phyloP scores from a whole-genome alignment of 2,329 filamentous ascomycete genomes.

The Fusarium illudens region DNA sequence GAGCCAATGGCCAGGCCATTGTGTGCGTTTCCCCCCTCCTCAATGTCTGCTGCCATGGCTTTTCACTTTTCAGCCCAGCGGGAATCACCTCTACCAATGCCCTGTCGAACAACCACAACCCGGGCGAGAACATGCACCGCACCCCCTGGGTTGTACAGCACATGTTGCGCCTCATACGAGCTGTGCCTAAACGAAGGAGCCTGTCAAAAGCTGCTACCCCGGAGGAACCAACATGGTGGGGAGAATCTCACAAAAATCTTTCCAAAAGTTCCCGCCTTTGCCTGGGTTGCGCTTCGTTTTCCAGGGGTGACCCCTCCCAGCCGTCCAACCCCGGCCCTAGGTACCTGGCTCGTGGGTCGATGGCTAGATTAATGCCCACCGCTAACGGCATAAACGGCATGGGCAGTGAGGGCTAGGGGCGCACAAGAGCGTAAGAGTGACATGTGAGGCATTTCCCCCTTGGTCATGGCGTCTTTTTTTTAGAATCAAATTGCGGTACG shows the following conservation, averaged over 20 bases:
- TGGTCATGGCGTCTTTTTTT: not conserved
- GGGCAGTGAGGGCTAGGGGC: not conserved
- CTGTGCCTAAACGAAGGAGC: not conserved
- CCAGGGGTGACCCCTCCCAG: not conserved
- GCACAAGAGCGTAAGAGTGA: not conserved
- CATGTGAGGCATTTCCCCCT: slow-evolving; percentile 4
- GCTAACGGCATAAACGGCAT: not conserved
- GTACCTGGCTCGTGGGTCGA: not conserved
- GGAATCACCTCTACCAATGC: not conserved
- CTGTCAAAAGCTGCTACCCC: not conserved
- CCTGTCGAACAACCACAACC: not conserved
- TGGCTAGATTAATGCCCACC: not conserved
- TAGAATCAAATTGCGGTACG: not conserved
- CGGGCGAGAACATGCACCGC: not conserved
- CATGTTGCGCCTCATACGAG: not conserved
- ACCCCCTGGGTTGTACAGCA: not conserved
- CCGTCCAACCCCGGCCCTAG: too few species aligned
- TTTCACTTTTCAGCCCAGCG: not conserved
- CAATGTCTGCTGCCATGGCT: not conserved
- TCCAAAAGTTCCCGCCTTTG: not conserved
- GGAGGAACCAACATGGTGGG: not conserved
- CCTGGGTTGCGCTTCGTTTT: not conserved
- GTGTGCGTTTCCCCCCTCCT: not conserved
- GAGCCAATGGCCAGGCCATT: not conserved
- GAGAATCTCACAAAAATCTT: not conserved